Evolutionary conservation across 2,329 filamentous ascomycete species (phyloP), one percentile per base, ranked within the genome.

Genomic region (Penicillium sp.): DNA sequence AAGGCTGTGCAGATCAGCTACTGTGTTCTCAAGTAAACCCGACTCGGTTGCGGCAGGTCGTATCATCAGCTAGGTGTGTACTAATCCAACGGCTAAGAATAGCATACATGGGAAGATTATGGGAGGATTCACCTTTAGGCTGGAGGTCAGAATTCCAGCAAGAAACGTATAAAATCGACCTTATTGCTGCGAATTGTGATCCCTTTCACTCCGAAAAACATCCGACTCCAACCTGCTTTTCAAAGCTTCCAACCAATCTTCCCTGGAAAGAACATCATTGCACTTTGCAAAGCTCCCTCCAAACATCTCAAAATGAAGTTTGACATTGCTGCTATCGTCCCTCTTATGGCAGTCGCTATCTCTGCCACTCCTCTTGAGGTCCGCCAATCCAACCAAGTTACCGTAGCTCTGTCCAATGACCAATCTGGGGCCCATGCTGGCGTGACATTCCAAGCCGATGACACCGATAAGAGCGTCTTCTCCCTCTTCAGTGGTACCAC

Each of bases 331-430:
- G 23, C 29, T 25, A 19, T 53, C 11, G 13, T 41, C 15, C 34
- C 58, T 25, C 16, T 59, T 91, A 57, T 53, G 46, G 58, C 29
- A 10, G 34, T 48, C 31, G 8, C 33, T 15, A 23, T 50, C 34
- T 40, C 58, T 41, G 58, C 55, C 39, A 31, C 44, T 1, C 58
- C 55, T 29, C 27, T 60, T 5, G 51, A 55, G 10, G 38, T 44
- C 34, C 58, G 52, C 41, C 40, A 51, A 21, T 25, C 39, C 11
- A 45, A 36, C 5, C 19, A 41, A 16, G 55, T 60, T 6, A 47
- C 58, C 4, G 38, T 59, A 5, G 55, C 58, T 23, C 60, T 60
- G 15, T 59, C 60, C 5, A 62, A 60, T 27, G 60, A 62, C 9
- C 43, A 55, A 11, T 53, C 58, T 29, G 60, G 60, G 5, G 53